These are phyloP conservation scores for Sarcodon aspratus DNA, from an alignment of 768 basidiomycete species.

Conservation along the genomic window DNA sequence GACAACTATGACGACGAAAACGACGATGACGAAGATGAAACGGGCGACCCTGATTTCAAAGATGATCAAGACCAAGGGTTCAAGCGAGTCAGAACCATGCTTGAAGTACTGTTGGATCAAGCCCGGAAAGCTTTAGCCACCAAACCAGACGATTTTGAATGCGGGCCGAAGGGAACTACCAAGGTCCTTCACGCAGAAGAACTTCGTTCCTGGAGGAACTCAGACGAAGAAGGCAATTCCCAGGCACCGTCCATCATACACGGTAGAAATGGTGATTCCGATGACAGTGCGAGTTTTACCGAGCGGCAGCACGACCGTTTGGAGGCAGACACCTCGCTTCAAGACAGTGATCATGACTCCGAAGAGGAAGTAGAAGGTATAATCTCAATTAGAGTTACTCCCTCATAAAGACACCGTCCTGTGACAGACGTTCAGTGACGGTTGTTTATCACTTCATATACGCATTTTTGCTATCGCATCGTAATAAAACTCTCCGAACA, in stretches of 20 bases:
- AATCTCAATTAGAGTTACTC: neutral
- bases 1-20: constrained; percentile 23
- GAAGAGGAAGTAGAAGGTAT: constrained; percentile 4
- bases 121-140: constrained; percentile 54
- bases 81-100: constrained; percentile 45
- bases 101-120: constrained; percentile 49
- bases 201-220: constrained; percentile 43
- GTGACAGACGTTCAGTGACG: no score
- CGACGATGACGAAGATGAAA: constrained; percentile 30
- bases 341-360: constrained; percentile 8
- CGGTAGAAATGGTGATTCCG: constrained; percentile 1
- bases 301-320: neutral
- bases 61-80: constrained; percentile 44
- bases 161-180: constrained; percentile 29
- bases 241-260: constrained; percentile 5
- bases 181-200: constrained; percentile 72
- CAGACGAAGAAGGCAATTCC: constrained; percentile 14
- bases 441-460: no score
- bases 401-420: neutral
- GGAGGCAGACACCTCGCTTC: constrained; percentile 1
- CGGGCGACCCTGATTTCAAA: constrained; percentile 14
- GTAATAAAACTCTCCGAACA: no score
- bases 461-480: no score
- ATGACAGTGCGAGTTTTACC: no score
- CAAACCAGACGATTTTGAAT: constrained; percentile 39